Conservation (phyloP, 176 grass and related monocot genomes). For the Ampelocalamus luodianensis region DNA sequence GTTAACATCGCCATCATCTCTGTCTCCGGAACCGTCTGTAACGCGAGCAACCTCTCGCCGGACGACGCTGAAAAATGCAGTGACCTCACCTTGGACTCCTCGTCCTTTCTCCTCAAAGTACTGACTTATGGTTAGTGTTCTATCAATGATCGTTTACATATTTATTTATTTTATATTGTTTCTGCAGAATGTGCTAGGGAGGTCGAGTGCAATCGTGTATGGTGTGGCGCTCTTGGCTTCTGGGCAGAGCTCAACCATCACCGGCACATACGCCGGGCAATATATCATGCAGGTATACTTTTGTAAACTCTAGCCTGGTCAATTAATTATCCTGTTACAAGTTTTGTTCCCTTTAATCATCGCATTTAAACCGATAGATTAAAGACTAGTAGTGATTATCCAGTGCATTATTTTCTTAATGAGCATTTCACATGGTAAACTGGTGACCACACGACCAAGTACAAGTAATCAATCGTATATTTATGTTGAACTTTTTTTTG, state of each 20-base stretch:
- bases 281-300: slow-evolving; percentile 86
- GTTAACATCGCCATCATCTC: slow-evolving; percentile 83
- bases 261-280: slow-evolving; percentile 91
- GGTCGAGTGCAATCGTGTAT: slow-evolving; percentile 74
- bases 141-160: not conserved
- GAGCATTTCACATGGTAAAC: not conserved
- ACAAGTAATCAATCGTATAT: too few relatives aligned
- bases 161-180: not conserved
- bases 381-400: too few relatives aligned
- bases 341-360: too few relatives aligned
- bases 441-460: too few relatives aligned
- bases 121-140: not conserved
- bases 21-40: slow-evolving; percentile 73
- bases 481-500: not conserved
- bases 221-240: slow-evolving; percentile 90
- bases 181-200: slow-evolving; percentile 82
- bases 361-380: too few relatives aligned
- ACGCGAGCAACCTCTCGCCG: slow-evolving; percentile 39
- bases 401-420: not conserved
- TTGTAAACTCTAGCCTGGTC: too few relatives aligned
- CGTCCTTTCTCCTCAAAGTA: slow-evolving; percentile 90
- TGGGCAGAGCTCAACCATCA: slow-evolving; percentile 95
- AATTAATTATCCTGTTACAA: too few relatives aligned
- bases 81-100: slow-evolving; percentile 67
- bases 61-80: slow-evolving; percentile 52